Base-by-base conservation (phyloP, 768 basidiomycete species). In the Crepidotus variabilis region DNA sequence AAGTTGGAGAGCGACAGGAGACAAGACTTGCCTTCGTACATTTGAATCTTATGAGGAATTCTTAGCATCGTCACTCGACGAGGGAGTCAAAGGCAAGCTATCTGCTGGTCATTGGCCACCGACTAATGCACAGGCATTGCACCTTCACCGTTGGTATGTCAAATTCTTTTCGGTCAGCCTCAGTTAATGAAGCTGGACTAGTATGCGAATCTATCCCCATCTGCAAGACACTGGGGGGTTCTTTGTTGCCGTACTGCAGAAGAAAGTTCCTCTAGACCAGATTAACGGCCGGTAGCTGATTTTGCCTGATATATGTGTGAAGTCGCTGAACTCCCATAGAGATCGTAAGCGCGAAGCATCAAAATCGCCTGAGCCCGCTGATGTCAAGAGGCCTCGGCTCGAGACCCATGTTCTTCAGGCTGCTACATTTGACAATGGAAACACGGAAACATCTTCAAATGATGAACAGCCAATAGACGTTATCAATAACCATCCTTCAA, bases 171-270 rank as follows among this genome's bases (percentile, higher is more conserved):
- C n/a, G 50, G 0, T 47, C 36, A 33, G 39, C 39, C 24, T 45
- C 13, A 51, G 9, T 55, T 16, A 33, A 6, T 1, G 11, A n/a
- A 35, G 13, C 20, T 34, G 24, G n/a, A 5, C 10, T 50, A 97
- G 94, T 63, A 73, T 98, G 69, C 83, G 97, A 36, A 84, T 98
- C 60, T 91, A 96, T 66, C 95, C 97, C 1, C 95, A 98, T 68
- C 74, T 97, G 8, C 97, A 98, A 71, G 91, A 99, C 65, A 92
- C 94, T 0, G 97, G 97, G 2, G 97, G 94, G 0, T 99, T 99
- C 73, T 99, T 97, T 67, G 86, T 99, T n/a, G 94, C 94, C 10
- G 89, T 97, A 0, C 70, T 98, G 34, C 80, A 88, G 66, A 82
- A 78, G 65, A 81, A 16, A 28, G 22, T 52, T 51, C 28, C 43